phyloP scores from a whole-genome alignment of 1,139 yeast species.

The Protomyces pachydermus region DNA sequence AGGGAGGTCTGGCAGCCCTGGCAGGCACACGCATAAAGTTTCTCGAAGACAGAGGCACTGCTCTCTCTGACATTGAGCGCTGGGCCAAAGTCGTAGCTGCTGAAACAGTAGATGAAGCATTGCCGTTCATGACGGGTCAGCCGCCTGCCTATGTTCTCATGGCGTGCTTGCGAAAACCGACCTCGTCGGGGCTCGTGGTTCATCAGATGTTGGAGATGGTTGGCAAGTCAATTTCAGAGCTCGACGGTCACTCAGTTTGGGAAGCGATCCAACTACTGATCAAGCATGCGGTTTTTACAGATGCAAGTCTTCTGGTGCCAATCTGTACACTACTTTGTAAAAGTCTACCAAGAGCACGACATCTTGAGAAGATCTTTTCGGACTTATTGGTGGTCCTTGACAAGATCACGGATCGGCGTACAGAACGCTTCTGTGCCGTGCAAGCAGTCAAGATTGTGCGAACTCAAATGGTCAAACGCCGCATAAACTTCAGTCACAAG shows the following conservation, averaged over 20 bases:
- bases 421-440: neutral
- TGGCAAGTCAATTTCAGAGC: neutral
- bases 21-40: neutral
- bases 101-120: constrained; percentile 3
- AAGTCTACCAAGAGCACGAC: neutral
- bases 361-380: neutral
- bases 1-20: neutral
- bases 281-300: neutral
- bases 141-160: constrained; percentile 2
- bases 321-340: neutral
- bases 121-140: neutral
- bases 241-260: constrained; percentile 5
- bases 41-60: neutral
- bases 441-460: neutral
- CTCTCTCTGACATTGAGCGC: neutral
- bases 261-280: neutral
- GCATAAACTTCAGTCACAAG: neutral
- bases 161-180: neutral
- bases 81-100: neutral
- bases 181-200: neutral
- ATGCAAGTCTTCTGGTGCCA: neutral
- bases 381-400: neutral
- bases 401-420: neutral
- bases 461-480: constrained; percentile 1
- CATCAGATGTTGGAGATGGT: neutral